Base-by-base conservation (phyloP, 2,329 filamentous ascomycete species). In the Aspergillus caelatus region DNA sequence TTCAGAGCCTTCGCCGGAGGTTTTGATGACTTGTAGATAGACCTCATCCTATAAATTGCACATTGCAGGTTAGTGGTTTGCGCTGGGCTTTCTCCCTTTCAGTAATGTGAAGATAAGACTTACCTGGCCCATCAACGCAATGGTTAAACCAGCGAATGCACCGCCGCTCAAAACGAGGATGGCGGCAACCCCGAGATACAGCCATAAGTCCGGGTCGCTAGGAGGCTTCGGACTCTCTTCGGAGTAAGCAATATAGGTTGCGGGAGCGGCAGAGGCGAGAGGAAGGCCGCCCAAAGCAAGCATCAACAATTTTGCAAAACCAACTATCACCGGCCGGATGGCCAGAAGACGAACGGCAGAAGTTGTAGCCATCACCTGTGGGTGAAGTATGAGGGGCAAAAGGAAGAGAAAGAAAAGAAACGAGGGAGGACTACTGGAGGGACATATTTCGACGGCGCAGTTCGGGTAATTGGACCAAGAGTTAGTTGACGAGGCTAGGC, bases 21-120 rank as follows among this genome's bases (percentile, higher is more conserved):
- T 89, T 58, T 93, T 89, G 67, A 99, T 91, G 68, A 99, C 95
- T 80, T 97, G 95, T 19, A 99, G 86, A 78, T 99, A 97, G 72
- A 98, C 96, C 78, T 96, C 94, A 81, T 99, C 95, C 81, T 93
- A 58, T 30, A 34, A 8, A 34, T 30, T 12, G 12, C 28, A 30
- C 16, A 21, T 19, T 0, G 2, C n/a, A 11, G 16, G 48, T 52
- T 52, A 52, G 28, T 21, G 48, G 19, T n/a, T 32, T 32, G 19
- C 16, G 21, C 14, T 21, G 19, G 9, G 10, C 9, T 19, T 21
- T 52, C 34, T 52, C 34, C 26, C 30, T 12, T 12, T 11, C 19
- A 10, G 48, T 21, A 67, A 58, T 41, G 53, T 39, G 36, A 41
- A 12, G 5, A n/a, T 30, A 19, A 46, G 45, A 59, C 70, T 62